Base-by-base conservation (phyloP, 371 early-diverging fungal genomes). In the Mortierella sp. region DNA sequence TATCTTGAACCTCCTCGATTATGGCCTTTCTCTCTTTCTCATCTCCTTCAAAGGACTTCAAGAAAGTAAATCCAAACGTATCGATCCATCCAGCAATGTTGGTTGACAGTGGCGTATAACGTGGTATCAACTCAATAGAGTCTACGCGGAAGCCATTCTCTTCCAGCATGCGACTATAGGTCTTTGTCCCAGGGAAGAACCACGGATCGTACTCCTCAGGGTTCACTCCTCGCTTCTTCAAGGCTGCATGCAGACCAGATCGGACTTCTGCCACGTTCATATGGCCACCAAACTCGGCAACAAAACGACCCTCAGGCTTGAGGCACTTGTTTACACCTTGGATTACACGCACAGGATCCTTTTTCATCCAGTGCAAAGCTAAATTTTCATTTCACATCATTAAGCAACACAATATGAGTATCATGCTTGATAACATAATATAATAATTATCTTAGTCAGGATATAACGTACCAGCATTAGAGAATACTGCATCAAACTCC, bases 311-410 rank as follows among this genome's bases (percentile, higher is more conserved):
- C 19, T 75, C 76, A 13, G 88, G 85, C 56, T 88, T 89, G 42
- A 93, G 84, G 7, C 83, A 72, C 45, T 86, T 77, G 51, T 85
- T 75, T 34, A 91, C 89, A 15, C 90, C 90, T 45, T 76, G 75
- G 63, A 92, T 87, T 1, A 88, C 92, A 28, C 87, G 84, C 13
- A 69, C 82, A 10, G 91, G 92, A 55, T 91, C 88, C 49, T 70
- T 63, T 54, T 89, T 92, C 83, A 94, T 87, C 94, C 93, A 94
- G 70, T 94, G 94, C 15, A 93, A 70, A 1, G 91, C 92, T 86
- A 43, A 56, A 42, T 32, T 10, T 13, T 4, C 31, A 59, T 22
- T n/a, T n/a, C 35, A 22, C 9, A 22, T 13, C 22, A 23, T 60
- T 42, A n/a, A 57, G 15, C 15, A 45, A 15, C 45, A 35, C 10